A percentile compares a stretch with the other conserved stretches of the same genome.
Conservation (phyloP, 2,329 filamentous ascomycete genomes). For the Ilyonectria destructans region DNA sequence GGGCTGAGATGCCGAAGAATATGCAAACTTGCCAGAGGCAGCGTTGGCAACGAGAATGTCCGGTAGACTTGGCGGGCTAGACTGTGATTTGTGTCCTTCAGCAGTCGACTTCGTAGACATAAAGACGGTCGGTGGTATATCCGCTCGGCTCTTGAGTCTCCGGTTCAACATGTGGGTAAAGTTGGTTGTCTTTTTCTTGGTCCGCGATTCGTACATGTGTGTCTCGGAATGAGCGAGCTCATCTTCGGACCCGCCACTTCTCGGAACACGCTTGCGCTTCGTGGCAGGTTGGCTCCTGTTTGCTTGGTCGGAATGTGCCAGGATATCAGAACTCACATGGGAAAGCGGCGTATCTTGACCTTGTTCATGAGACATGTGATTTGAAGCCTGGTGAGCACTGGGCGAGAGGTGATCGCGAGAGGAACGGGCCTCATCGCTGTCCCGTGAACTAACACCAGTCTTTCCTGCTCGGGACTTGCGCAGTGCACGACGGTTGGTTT, state of each 20-base stretch:
- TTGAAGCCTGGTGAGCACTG: not conserved
- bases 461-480: slow-evolving; percentile 20
- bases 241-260: slow-evolving; percentile 47
- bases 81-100: not conserved
- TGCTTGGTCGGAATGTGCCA: slow-evolving; percentile 20
- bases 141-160: slow-evolving; percentile 40
- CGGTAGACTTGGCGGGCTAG: not conserved
- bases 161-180: slow-evolving; percentile 30
- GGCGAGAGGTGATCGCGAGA: slow-evolving; percentile 16
- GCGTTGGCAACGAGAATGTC: slow-evolving; percentile 43
- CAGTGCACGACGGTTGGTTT: slow-evolving; percentile 21
- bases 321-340: slow-evolving; percentile 46
- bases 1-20: not conserved
- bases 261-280: slow-evolving; percentile 33
- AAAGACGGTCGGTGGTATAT: slow-evolving; percentile 49
- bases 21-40: slow-evolving; percentile 41
- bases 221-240: slow-evolving; percentile 45
- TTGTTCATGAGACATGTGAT: slow-evolving; percentile 48
- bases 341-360: slow-evolving; percentile 37
- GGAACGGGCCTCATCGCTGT: not conserved
- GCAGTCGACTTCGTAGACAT: not conserved
- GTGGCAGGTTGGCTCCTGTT: not conserved
- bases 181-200: slow-evolving; percentile 32
- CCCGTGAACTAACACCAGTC: slow-evolving; percentile 1
- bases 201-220: slow-evolving; percentile 1